Evolutionary conservation across 2,329 filamentous ascomycete species (phyloP), one percentile per base, ranked within the genome.

Genomic region (Ophiostoma pallidulum): DNA sequence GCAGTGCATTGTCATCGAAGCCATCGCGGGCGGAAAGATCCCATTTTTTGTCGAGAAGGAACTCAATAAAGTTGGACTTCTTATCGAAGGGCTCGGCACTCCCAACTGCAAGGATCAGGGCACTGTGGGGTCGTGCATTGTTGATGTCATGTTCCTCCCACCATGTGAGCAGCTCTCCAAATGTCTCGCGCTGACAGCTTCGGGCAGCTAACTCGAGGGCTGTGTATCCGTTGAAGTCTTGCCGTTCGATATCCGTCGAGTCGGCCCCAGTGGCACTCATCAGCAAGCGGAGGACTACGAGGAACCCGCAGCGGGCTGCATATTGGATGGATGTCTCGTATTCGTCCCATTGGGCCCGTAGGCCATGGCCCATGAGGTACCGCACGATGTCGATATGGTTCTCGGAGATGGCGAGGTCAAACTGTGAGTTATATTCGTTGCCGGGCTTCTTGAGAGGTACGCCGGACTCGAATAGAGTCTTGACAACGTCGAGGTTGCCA

Each of bases 241-340:
- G 36, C 4, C 47, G 47, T 3, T n/a, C 19, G 22, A 49, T 29
- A 4, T 49, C 24, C 2, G 24, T 29, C n/a, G 36, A 19, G 14
- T 33, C 37, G 20, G 14, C 4, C 7, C n/a, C 31, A 29, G 7
- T 29, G 19, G 28, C 36, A 3, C 19, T 16, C 13, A 43, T 36
- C 20, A 49, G 37, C 35, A 45, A 1, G 5, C 41, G 36, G 4
- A 49, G 47, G 10, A 19, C 19, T 5, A n/a, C 5, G 4, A 44
- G n/a, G 13, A 29, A 13, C 10, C 42, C 42, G 12, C 28, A 24
- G 3, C 47, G 36, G 8, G 41, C 29, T 4, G 47, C 47, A 18
- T 41, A 49, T 5, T 49, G 47, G 29, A 49, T 49, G 20, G 47
- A 45, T 16, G 41, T 49, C 37, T 49, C 47, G 20, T 16, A 29